A percentile compares a stretch with the other conserved stretches of the same genome.
phyloP scores from a whole-genome alignment of 2,329 filamentous ascomycete genomes.

The Rhinocladiella similis region DNA sequence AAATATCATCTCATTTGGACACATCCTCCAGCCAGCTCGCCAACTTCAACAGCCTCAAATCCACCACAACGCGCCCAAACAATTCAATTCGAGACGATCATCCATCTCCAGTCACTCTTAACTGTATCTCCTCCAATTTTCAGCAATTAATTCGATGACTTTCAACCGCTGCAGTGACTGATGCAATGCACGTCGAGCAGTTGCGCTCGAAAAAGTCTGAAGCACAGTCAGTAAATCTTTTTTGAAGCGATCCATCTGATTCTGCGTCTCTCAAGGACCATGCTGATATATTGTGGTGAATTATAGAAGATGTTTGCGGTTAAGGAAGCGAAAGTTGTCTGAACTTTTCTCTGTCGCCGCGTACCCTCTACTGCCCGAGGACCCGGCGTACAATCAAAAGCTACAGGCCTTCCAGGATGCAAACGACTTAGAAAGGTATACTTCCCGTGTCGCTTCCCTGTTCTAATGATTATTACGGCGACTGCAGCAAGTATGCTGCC shows the following conservation, averaged over 20 bases:
- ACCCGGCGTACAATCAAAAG: slow-evolving; percentile 53
- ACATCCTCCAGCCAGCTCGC: slow-evolving; percentile 8
- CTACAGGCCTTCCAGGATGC: slow-evolving; percentile 57
- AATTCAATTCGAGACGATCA: slow-evolving; percentile 48
- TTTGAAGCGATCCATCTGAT: slow-evolving; percentile 31
- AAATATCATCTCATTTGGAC: slow-evolving; percentile 8
- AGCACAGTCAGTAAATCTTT: slow-evolving; percentile 49
- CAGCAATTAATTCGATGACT: slow-evolving; percentile 51
- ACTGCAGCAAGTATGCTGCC: slow-evolving; percentile 5
- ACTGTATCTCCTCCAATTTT: slow-evolving; percentile 40
- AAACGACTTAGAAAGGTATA: slow-evolving; percentile 60
- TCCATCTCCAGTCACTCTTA: slow-evolving; percentile 44
- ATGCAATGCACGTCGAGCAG: slow-evolving; percentile 41
- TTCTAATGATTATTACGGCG: slow-evolving; percentile 8
- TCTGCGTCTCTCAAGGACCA: slow-evolving; percentile 31
- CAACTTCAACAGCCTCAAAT: slow-evolving; percentile 32
- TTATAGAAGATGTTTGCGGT: slow-evolving; percentile 62
- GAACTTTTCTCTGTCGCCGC: slow-evolving; percentile 83
- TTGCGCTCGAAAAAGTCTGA: slow-evolving; percentile 51
- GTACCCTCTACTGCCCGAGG: slow-evolving; percentile 52
- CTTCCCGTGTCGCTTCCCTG: slow-evolving; percentile 23
- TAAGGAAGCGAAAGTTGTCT: slow-evolving; percentile 87
- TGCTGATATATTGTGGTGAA: slow-evolving; percentile 37
- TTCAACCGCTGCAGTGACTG: slow-evolving; percentile 32
- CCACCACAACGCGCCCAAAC: slow-evolving; percentile 41